Evolutionary conservation across 345 rosid species (phyloP).

Genomic region (Eutrema heterophyllum): DNA sequence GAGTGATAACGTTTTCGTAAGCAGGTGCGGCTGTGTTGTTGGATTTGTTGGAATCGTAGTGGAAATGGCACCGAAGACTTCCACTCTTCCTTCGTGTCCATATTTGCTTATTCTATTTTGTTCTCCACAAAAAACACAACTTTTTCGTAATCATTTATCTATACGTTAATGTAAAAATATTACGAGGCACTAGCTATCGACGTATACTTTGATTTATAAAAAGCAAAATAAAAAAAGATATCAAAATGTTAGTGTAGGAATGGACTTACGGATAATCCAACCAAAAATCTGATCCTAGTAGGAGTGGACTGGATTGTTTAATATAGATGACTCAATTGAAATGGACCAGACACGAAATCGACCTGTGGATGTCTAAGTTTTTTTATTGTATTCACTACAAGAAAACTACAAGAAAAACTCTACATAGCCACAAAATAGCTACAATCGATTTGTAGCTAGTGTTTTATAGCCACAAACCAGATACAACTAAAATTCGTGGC

Average conservation of each 20-base stretch:
- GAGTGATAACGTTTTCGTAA: conserved; percentile 1
- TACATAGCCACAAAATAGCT: too few species aligned
- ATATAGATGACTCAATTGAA: not conserved
- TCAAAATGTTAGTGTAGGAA: not conserved
- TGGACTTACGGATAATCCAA: not conserved
- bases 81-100: not conserved
- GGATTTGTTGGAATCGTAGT: not conserved
- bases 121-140: too few species aligned
- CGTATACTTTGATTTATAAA: too few species aligned
- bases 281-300: not conserved
- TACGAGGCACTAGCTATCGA: not conserved
- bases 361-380: conserved; percentile 7
- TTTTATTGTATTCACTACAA: too few species aligned
- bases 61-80: conserved; percentile 15
- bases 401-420: too few species aligned
- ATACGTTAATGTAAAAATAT: too few species aligned
- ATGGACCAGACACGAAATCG: not conserved
- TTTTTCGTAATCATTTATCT: too few species aligned
- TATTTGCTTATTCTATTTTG: not conserved
- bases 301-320: not conserved
- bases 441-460: too few species aligned
- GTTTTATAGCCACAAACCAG: too few species aligned
- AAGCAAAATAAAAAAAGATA: too few species aligned
- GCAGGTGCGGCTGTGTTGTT: not conserved
- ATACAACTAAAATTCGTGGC: too few species aligned